phyloP scores from a whole-genome alignment of 306 rosid species.

The Abrus precatorius region DNA sequence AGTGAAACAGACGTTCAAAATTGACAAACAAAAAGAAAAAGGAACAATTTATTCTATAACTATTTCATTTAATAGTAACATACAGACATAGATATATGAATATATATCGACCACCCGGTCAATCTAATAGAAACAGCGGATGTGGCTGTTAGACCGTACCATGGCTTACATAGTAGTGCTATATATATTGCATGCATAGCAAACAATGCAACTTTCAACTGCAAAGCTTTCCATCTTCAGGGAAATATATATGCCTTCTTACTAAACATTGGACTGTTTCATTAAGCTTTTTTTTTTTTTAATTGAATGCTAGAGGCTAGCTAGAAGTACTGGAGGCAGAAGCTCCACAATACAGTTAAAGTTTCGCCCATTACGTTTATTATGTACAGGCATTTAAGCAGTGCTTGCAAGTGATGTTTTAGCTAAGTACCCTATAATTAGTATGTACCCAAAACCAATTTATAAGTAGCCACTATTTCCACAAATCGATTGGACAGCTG shows the following conservation, averaged over 20 bases:
- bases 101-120: constrained; percentile 49
- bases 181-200: constrained; percentile 1
- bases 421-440: constrained; percentile 55
- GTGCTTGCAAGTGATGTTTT: constrained; percentile 35
- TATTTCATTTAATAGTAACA: constrained; percentile 45
- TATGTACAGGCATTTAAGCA: constrained; percentile 69
- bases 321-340: constrained; percentile 37
- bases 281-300: neutral
- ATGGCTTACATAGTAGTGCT: constrained; percentile 42
- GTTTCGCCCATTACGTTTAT: constrained; percentile 59
- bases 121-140: constrained; percentile 56
- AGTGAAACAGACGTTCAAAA: neutral
- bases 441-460: constrained; percentile 46
- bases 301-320: constrained; percentile 41
- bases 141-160: constrained; percentile 48
- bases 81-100: constrained; percentile 28
- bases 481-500: constrained; percentile 65
- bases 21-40: neutral
- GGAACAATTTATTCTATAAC: constrained; percentile 30
- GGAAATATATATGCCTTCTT: neutral
- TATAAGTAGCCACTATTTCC: constrained; percentile 58
- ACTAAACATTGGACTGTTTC: neutral
- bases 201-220: constrained; percentile 27
- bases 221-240: constrained; percentile 23
- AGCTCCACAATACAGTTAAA: constrained; percentile 50